Base-by-base conservation (phyloP, 2,329 filamentous ascomycete species). In the Alternaria alternata region DNA sequence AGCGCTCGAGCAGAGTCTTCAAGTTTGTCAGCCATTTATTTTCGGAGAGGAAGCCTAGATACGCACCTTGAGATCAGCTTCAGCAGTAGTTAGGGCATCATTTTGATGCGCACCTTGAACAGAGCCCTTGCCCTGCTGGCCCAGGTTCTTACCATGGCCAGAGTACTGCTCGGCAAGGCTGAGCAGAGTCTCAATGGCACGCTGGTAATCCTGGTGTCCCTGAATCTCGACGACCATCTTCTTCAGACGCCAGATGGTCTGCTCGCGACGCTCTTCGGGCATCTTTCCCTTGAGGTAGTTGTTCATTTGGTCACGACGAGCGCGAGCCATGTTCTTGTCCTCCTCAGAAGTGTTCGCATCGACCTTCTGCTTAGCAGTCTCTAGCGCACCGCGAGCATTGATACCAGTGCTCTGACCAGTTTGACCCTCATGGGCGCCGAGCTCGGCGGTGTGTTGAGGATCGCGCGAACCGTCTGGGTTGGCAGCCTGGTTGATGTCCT, bases 171-270 rank as follows among this genome's bases (percentile, higher is more conserved):
- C 93, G 7, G 93, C 93, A 49, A 99, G 84, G 42, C 87, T 84
- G 30, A 99, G 86, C 6, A 99, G 84, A 3, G 94, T 96, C 71
- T 93, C 88, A 65, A 99, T 90, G n/a, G 95, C 95, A 78, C 91
- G 87, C 69, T 94, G 89, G 80, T 98, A 99, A 73, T 99, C 94
- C 59, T 92, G 88, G 75, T 98, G 95, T 57, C 94, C 92, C 81
- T 99, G 95, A 71, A 96, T 93, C 81, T 99, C 95, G 46, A 97
- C 89, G 39, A 99, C 83, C 91, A 98, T 96, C 88, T 98, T 98
- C 88, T 94, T 99, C 68, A 99, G 81, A 38, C 95, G 91, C 87
- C 89, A 97, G 71, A 97, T 89, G 57, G 89, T 90, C 83, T 97
- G 93, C 7, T 98, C 93, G 62, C 94, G 93, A 61, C 95, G 93